Evolutionary conservation across 352 stramenopile species (phyloP), one percentile per base, ranked within the genome.

Genomic region (Halophytophthora batemanensis): DNA sequence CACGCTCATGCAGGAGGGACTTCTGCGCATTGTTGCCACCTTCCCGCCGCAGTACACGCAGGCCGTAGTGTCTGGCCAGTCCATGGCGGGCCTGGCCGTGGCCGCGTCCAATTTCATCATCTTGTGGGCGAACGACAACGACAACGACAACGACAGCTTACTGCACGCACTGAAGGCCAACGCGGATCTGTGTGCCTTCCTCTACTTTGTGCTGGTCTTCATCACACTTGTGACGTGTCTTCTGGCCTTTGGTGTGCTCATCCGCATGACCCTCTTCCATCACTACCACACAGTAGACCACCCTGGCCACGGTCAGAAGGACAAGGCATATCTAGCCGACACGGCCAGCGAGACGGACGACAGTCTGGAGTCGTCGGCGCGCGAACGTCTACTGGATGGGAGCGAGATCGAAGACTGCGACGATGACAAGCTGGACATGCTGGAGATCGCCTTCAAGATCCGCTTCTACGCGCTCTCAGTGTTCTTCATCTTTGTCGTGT

Each of bases 401-500:
- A 28, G 46, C 6, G 25, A 23, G 2, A 22, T 25, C 13, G 22
- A 54, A 36, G 42, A 17, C n/a, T n/a, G n/a, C 2, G 19, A 29
- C n/a, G 44, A 39, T 2, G 50, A 51, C 43, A 75, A 73, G 33
- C 56, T 75, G 17, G 71, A 86, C 45, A 69, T 81, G 29, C 39
- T 81, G 22, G 69, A 81, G 42, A 50, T 81, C 19, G 70, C 67
- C 43, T 82, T 64, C 57, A 81, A 71, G 63, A 87, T 90, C 38
- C 69, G 80, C 11, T 71, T 72, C 54, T 81, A 87, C 55, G 74
- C 64, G 0, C 62, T 63, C 0, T 66, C 82, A 11, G 72, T 75
- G n/a, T 89, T 94, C 51, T 64, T 85, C 14, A 75, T 91, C 17
- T 92, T 93, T 19, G 64, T 87, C 46, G 61, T 94, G 33, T 90